Conservation (phyloP, 2,329 filamentous ascomycete genomes). For the Tolypocladium ovalisporum region DNA sequence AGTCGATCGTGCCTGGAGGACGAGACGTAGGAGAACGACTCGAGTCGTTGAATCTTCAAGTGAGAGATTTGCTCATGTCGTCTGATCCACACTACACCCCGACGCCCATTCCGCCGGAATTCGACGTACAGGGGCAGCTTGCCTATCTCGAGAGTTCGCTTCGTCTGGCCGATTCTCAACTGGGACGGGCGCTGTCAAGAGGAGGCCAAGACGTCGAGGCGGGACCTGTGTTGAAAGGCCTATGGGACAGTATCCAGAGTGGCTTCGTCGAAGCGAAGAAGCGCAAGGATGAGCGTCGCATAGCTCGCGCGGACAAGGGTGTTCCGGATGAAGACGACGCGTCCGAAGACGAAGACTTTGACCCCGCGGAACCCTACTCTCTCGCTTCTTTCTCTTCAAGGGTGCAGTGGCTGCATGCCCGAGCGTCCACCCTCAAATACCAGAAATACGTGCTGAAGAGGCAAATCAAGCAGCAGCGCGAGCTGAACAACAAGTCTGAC, state of each 20-base stretch:
- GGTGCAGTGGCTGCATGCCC: conserved; percentile 67
- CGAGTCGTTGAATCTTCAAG: conserved; percentile 50
- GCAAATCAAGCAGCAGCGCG: conserved; percentile 91
- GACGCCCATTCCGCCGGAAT: conserved; percentile 45
- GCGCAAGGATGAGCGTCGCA: conserved; percentile 41
- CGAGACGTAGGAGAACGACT: conserved; percentile 41
- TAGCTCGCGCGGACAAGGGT: conserved; percentile 44
- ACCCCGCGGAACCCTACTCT: conserved; percentile 53
- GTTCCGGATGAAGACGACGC: conserved; percentile 47
- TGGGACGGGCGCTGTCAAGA: conserved; percentile 23
- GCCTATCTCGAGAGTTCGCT: conserved; percentile 55
- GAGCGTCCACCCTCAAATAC: conserved; percentile 68
- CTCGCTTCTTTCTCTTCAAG: conserved; percentile 66
- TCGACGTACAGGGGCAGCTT: conserved; percentile 55
- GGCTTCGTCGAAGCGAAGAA: conserved; percentile 43
- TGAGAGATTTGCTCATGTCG: conserved; percentile 46
- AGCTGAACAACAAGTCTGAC: conserved; percentile 82
- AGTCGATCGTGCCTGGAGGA: conserved; percentile 18
- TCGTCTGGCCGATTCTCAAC: conserved; percentile 32
- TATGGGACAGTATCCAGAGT: conserved; percentile 46
- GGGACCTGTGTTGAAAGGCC: conserved; percentile 38
- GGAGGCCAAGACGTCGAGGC: conserved; percentile 37
- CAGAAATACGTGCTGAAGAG: conserved; percentile 83
- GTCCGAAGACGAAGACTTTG: conserved; percentile 50
- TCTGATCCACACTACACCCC: conserved; percentile 38